These are phyloP conservation scores for Ceratobasidium sp. DNA, from an alignment of 1,284 basidiomycete genomes.

Conservation along the genomic window DNA sequence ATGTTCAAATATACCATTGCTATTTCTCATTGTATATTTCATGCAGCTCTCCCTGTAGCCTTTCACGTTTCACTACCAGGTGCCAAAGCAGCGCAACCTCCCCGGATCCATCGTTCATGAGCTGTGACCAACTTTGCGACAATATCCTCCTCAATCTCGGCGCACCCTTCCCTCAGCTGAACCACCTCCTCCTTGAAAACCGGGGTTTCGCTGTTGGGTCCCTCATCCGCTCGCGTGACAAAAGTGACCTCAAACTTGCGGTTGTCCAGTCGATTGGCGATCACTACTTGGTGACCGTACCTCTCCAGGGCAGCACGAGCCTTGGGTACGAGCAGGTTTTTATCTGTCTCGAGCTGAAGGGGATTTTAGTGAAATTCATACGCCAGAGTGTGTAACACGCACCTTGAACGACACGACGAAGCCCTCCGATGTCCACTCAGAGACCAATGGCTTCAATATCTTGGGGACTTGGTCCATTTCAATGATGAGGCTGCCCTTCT, in stretches of 20 bases:
- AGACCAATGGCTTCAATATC: slow-evolving; percentile 90
- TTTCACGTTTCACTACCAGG: neutral
- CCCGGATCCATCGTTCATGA: slow-evolving; percentile 75
- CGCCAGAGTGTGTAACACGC: slow-evolving; percentile 35
- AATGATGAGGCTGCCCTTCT: slow-evolving; percentile 89
- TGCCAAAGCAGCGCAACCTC: slow-evolving; percentile 15
- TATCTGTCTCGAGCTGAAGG: slow-evolving; percentile 92
- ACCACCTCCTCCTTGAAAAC: slow-evolving; percentile 53
- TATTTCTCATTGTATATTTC: neutral
- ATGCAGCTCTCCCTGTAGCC: neutral
- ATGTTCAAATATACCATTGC: no score
- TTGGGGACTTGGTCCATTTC: slow-evolving; percentile 99
- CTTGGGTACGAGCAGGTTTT: slow-evolving; percentile 86
- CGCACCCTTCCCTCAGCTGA: slow-evolving; percentile 47
- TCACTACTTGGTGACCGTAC: slow-evolving; percentile 97
- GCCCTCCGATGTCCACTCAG: slow-evolving; percentile 92
- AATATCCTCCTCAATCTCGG: slow-evolving; percentile 92
- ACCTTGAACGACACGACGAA: slow-evolving; percentile 98
- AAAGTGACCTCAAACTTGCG: slow-evolving; percentile 95
- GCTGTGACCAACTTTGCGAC: slow-evolving; percentile 76
- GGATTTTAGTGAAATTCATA: slow-evolving; percentile 1
- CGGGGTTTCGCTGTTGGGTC: slow-evolving; percentile 46
- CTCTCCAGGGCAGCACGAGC: slow-evolving; percentile 86
- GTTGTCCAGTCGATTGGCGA: slow-evolving; percentile 91
- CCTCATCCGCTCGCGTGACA: slow-evolving; percentile 60